Conservation (phyloP, 2,329 filamentous ascomycete species). For the Aspergillus hiratsukae region DNA sequence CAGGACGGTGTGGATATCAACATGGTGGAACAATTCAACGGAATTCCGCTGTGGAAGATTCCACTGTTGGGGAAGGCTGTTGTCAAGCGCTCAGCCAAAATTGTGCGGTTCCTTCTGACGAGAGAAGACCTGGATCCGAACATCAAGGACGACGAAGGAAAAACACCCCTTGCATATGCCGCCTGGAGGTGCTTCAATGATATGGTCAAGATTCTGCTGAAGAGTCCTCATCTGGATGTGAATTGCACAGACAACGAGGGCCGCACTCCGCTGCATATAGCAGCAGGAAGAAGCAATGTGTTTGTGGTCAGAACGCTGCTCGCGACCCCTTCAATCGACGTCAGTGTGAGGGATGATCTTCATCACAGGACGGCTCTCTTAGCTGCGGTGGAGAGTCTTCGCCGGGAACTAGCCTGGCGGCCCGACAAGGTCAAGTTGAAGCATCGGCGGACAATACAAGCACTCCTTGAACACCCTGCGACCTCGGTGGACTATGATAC, state of each 20-base stretch:
- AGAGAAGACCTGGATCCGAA: background rate
- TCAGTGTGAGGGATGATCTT: background rate
- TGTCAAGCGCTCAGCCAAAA: background rate
- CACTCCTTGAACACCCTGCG: background rate
- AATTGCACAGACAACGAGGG: background rate
- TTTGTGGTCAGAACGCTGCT: background rate
- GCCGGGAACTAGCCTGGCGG: rapidly evolving
- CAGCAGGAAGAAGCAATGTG: background rate
- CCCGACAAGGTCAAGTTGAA: background rate
- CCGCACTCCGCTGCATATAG: background rate
- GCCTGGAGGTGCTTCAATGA: background rate
- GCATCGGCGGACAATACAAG: background rate
- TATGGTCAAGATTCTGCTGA: background rate
- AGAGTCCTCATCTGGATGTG: background rate
- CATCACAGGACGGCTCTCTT: background rate
- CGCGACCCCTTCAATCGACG: background rate
- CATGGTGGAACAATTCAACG: background rate
- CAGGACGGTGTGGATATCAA: background rate
- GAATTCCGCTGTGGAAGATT: background rate
- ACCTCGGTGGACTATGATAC: background rate
- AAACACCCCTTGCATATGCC: background rate
- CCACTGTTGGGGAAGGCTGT: background rate
- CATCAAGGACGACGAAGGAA: background rate
- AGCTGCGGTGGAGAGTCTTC: background rate
- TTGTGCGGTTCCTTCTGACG: background rate